Base-by-base conservation (phyloP, 2,329 filamentous ascomycete genomes). In the Epichloe scottii region DNA sequence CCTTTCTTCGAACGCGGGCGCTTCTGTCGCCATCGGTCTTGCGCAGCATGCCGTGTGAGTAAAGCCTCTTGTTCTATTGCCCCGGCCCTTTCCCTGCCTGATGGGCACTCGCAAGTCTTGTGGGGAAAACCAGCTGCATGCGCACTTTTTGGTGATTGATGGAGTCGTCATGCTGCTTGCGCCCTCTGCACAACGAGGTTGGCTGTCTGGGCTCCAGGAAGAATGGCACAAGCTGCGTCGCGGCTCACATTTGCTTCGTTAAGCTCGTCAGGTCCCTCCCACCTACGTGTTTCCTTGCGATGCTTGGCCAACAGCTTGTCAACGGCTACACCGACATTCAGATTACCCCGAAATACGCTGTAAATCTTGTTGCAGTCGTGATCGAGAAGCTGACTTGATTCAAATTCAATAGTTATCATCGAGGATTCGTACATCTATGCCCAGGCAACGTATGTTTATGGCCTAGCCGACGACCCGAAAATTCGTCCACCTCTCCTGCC, bases 1-100 rank as follows among this genome's bases (percentile, higher is more conserved):
- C 46, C 38, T n/a, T 43, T 49, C 21, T n/a, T 38, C 49, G 38
- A 51, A 51, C 48, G 54, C 55, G 48, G 61, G 57, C 55, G 56
- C 56, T 51, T 51, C 51, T 53, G 54, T 56, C 57, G 59, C 56
- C 56, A 53, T 52, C 54, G 58, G 54, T 40, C 53, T 48, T 59
- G 56, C 57, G 59, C 64, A 59, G 66, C 59, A 68, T 68, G 66
- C 66, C 66, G 56, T 67, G 66, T 68, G 60, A 68, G 66, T 68
- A 41, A 46, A 17, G 19, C 37, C 34, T 30, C 15, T 37, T 40
- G 30, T 33, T 41, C 19, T 19, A 23, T 45, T 49, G 33, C 23
- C 45, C 17, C 26, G 17, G 8, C n/a, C 21, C 40, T 41, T 53
- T 49, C 46, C 50, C 43, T 48, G 46, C 41, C 46, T 54, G 43